Evolutionary conservation across 495 filamentous ascomycete species (phyloP).

Genomic region (Xylaria bambusicola): DNA sequence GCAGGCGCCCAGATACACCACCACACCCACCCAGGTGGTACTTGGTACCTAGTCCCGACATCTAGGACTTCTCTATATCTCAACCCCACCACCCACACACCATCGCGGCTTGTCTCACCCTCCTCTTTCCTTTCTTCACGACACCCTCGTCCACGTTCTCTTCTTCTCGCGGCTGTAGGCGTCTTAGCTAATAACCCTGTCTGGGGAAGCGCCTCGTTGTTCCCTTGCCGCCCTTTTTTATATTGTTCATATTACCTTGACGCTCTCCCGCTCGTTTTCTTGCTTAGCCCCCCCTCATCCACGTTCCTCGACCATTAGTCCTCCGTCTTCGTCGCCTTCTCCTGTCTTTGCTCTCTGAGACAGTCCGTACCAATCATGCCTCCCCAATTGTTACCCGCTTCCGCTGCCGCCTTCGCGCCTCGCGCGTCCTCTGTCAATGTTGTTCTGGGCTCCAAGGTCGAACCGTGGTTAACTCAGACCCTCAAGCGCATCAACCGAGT

Average conservation of each 20-base stretch:
- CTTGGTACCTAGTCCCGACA: neutral
- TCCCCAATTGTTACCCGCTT: slow-evolving; percentile 87
- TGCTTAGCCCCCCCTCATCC: slow-evolving; percentile 23
- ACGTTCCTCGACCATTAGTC: slow-evolving; percentile 25
- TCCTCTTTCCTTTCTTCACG: slow-evolving; percentile 51
- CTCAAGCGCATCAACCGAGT: slow-evolving; percentile 96
- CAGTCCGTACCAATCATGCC: slow-evolving; percentile 65
- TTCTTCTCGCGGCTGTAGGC: slow-evolving; percentile 55
- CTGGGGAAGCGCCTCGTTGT: slow-evolving; percentile 57
- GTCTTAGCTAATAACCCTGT: slow-evolving; percentile 60
- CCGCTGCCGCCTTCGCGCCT: slow-evolving; percentile 94
- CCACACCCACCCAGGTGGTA: slow-evolving; percentile 2
- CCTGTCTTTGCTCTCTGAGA: neutral
- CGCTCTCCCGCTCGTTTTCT: slow-evolving; percentile 20
- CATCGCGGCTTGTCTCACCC: slow-evolving; percentile 40
- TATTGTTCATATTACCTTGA: slow-evolving; percentile 33
- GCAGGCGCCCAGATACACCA: neutral
- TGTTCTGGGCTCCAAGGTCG: slow-evolving; percentile 89
- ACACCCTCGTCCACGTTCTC: slow-evolving; percentile 48
- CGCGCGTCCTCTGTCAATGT: slow-evolving; percentile 89
- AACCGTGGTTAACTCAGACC: slow-evolving; percentile 96
- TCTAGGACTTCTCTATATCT: slow-evolving; percentile 39
- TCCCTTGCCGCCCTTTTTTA: slow-evolving; percentile 55
- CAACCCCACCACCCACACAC: slow-evolving; percentile 46
- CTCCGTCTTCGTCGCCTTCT: slow-evolving; percentile 11